A percentile compares a stretch with the other conserved stretches of the same genome.
phyloP scores from a whole-genome alignment of 2,329 filamentous ascomycete genomes.

The Harringtonia lauricola region DNA sequence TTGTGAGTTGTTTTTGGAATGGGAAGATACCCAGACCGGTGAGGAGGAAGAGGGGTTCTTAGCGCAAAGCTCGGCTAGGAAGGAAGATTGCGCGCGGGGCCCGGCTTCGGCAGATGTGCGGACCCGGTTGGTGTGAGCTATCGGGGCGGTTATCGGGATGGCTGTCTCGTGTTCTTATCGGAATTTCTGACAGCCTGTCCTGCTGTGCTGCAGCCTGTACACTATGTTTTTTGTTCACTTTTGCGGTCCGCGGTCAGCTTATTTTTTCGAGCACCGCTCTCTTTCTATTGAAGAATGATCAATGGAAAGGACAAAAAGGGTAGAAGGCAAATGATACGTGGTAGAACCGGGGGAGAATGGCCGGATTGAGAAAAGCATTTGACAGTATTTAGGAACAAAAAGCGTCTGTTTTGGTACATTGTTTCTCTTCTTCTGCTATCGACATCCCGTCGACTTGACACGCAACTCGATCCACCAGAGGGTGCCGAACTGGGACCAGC shows the following conservation, averaged over 20 bases:
- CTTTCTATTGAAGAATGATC: background rate
- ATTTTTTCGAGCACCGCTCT: background rate
- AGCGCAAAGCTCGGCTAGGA: background rate
- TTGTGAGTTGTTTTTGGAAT: background rate
- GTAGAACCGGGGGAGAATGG: background rate
- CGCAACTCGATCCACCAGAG: constrained; percentile 47
- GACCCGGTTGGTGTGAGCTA: background rate
- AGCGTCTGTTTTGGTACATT: background rate
- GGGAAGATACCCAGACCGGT: background rate
- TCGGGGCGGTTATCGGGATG: background rate
- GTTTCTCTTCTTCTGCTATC: background rate
- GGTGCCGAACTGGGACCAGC: constrained; percentile 43
- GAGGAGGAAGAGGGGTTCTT: background rate
- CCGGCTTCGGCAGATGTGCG: background rate
- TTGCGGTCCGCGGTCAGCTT: background rate
- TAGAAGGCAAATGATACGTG: background rate
- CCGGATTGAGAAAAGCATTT: constrained; percentile 1
- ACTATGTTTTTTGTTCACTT: constrained; percentile 1
- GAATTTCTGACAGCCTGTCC: background rate
- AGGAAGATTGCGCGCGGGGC: background rate
- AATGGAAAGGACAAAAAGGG: background rate
- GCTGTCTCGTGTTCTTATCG: background rate
- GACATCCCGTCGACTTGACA: constrained; percentile 17
- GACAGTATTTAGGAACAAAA: constrained; percentile 1
- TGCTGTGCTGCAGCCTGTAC: background rate